Evolutionary conservation across 1,284 basidiomycete genomes (phyloP), one percentile per base, ranked within the genome.

Genomic region (Naganishia albida): DNA sequence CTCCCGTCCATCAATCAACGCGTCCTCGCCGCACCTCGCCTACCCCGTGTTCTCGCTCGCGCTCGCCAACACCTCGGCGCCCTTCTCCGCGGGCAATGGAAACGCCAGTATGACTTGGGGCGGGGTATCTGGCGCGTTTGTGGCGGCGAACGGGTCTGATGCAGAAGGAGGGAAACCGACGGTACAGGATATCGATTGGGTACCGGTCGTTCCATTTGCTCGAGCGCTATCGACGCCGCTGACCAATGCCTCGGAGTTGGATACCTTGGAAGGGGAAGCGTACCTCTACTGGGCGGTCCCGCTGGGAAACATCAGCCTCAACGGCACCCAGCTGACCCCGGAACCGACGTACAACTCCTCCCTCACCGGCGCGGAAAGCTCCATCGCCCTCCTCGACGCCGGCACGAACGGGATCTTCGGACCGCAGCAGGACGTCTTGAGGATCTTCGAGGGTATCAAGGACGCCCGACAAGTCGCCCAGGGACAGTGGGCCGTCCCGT

Each of bases 401-500:
- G 91, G 91, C 18, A 84, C 87, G 15, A 80, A 85, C 55, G 91
- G 90, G 2, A 85, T 94, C 50, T 89, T 86, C 72, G 91, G 90
- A 0, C 90, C 91, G 10, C 87, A 86, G 71, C 84, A 86, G 75
- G 90, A 92, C 77, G 90, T 93, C 28, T 81, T 83, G 10, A 83
- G 85, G 51, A 75, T 93, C 30, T 93, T 87, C 74, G 60, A 81
- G 7, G 73, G 79, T 42, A 86, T 93, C 65, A 81, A 82, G 25
- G 85, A 85, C 25, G 84, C 88, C 46, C 85, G 91, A 40, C 82
- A 92, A 48, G 88, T 93, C 0, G 68, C 71, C 2, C 72, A 73
- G 57, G 91, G 91, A 1, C 87, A 87, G 75, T 94, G 90, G 88
- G 89, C 85, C 8, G 80, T 92, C 3, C 91, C 91, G 3, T 94